Evolutionary conservation across 2,329 filamentous ascomycete genomes (phyloP).

Genomic region (Aspergillus felis): DNA sequence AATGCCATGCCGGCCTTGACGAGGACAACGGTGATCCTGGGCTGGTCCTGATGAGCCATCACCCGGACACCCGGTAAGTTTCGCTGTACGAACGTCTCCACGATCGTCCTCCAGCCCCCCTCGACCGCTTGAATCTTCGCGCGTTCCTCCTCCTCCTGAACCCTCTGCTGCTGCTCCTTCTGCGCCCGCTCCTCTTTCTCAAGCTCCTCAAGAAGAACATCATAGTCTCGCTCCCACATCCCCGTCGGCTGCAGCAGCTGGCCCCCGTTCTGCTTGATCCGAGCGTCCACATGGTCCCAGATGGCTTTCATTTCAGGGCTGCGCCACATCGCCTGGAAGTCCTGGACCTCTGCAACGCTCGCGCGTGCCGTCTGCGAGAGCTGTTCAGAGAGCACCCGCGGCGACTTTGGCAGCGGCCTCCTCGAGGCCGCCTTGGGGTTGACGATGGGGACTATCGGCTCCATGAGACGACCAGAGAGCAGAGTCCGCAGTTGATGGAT

Average conservation of each 20-base stretch:
- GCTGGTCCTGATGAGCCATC: conserved; percentile 18
- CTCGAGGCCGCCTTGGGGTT: conserved; percentile 23
- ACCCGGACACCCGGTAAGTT: conserved; percentile 29
- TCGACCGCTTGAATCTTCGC: conserved; percentile 23
- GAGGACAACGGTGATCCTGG: conserved; percentile 26
- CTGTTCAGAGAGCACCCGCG: conserved; percentile 31
- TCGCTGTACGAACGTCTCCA: conserved; percentile 28
- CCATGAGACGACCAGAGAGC: conserved; percentile 38
- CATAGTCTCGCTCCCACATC: conserved; percentile 42
- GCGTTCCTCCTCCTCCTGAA: conserved; percentile 29
- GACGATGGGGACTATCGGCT: conserved; percentile 37
- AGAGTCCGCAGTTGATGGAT: conserved; percentile 42
- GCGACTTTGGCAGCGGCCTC: conserved; percentile 28
- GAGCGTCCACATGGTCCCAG: conserved; percentile 35
- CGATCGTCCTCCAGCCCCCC: conserved; percentile 30
- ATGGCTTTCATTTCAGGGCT: conserved; percentile 37
- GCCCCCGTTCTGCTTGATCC: conserved; percentile 36
- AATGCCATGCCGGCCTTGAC: conserved; percentile 33
- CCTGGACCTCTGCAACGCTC: conserved; percentile 34
- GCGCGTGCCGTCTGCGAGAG: conserved; percentile 33
- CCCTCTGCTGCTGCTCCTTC: conserved; percentile 21
- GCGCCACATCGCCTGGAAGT: conserved; percentile 40
- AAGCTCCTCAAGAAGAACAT: conserved; percentile 29
- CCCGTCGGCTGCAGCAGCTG: conserved; percentile 33
- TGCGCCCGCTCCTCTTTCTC: conserved; percentile 24